Conservation (phyloP, 2,329 filamentous ascomycete species). For the Daldinia sp. region DNA sequence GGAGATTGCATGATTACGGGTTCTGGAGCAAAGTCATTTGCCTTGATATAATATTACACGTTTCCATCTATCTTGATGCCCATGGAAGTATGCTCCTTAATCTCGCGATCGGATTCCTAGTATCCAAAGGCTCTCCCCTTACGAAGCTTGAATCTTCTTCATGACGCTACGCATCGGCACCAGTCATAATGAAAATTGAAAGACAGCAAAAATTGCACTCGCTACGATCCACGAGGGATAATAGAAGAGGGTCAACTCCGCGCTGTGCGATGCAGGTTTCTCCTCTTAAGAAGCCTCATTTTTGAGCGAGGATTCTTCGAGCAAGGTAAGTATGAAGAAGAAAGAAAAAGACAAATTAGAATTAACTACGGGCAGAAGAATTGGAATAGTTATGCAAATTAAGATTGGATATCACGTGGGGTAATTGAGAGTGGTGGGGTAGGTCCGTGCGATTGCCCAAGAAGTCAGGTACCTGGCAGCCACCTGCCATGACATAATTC, state of each 20-base stretch:
- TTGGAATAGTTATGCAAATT: not conserved
- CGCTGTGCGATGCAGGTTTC: conserved; percentile 67
- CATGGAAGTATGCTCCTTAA: not conserved
- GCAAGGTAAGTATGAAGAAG: conserved; percentile 51
- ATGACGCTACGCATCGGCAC: conserved; percentile 21
- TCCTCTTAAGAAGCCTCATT: conserved; percentile 39
- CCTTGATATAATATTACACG: too few relatives aligned
- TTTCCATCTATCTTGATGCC: not conserved
- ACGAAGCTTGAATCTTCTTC: conserved; percentile 16
- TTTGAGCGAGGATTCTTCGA: conserved; percentile 42
- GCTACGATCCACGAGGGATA: conserved; percentile 47
- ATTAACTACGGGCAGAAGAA: not conserved
- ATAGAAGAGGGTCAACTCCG: conserved; percentile 54
- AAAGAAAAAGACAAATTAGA: conserved; percentile 26
- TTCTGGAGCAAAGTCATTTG: too few relatives aligned
- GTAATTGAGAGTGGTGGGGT: not conserved
- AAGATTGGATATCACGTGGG: not conserved
- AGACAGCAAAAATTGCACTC: conserved; percentile 49
- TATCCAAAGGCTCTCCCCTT: not conserved
- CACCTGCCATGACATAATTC: conserved; percentile 17
- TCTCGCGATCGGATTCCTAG: not conserved
- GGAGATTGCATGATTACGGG: too few relatives aligned
- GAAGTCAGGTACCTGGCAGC: not conserved
- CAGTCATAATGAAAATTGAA: conserved; percentile 26
- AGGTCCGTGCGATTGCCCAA: not conserved